Evolutionary conservation across 2,329 filamentous ascomycete species (phyloP), one percentile per base, ranked within the genome.

Genomic region (Aureobasidium sp.): DNA sequence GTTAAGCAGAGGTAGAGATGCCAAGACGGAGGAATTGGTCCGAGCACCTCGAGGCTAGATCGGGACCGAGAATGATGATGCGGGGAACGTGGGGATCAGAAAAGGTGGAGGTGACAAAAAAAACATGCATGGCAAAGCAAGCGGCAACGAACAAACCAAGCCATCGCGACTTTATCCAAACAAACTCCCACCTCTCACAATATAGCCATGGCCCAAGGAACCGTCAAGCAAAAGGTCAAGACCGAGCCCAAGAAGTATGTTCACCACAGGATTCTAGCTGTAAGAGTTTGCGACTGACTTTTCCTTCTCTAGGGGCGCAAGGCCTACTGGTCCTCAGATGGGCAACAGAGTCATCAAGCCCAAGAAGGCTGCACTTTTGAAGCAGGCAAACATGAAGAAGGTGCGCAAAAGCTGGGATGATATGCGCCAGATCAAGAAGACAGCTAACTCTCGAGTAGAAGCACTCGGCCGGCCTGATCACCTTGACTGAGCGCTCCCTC

Each of bases 401-500:
- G 82, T 84, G 59, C 27, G 65, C 29, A 41, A 24, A 36, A 8
- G n/a, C n/a, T 47, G 24, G 13, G 6, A 10, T 6, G 1, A 17
- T 10, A 43, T 52, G 26, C 59, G 26, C 39, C 15, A 24, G 17
- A 15, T 8, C 26, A 26, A 26, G 17, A 7, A 24, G 15, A 29
- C 3, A 26, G 4, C 48, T 41, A 5, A 55, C 29, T 13, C 24
- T 51, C 37, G 9, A 15, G 1, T 61, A 82, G 82, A 87, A 88
- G 80, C 78, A 84, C 65, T 81, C 84, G 0, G 77, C 83, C 0
- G 86, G 86, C 0, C 74, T 90, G 44, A 82, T 82, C 3, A 82
- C 81, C 0, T 79, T 84, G 75, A 90, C 87, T n/a, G 87, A 90
- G 70, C 82, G 82, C 64, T 82, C 80, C 65, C 78, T 90, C 10